Base-by-base conservation (phyloP, 2,329 filamentous ascomycete genomes). In the Leptographium procerum region DNA sequence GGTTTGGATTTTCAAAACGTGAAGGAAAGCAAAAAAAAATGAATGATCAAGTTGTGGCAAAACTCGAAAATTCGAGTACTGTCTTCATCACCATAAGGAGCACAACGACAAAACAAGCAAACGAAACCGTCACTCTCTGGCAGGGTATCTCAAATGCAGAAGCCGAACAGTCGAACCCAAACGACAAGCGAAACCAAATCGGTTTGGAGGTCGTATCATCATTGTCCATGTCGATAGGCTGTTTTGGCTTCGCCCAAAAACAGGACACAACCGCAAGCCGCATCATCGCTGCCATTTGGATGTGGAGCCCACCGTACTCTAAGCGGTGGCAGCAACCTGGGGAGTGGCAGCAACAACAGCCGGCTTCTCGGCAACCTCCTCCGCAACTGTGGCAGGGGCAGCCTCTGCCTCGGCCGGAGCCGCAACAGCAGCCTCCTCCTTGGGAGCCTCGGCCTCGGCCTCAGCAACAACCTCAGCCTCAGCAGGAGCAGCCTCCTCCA, bases 301-400 rank as follows among this genome's bases (percentile, higher is more conserved):
- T 22, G 28, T 22, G 11, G 33, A 43, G 24, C 50, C 40, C 47
- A 56, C 24, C 56, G 63, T 59, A 57, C 24, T 72, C 72, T 80
- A 80, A 68, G 78, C 78, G 64, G 78, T 73, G 62, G 78, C 77
- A 64, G 76, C 75, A 65, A 80, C 76, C 61, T 69, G 74, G 29
- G 78, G 76, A 57, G 76, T 70, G 58, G 75, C 66, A 58, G 72
- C 67, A 53, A 72, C 69, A 26, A 59, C 43, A 43, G 45, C 47
- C 11, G 72, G 64, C 69, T 75, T 73, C 63, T 68, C 68, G 22
- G 65, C 65, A 47, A 62, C 58, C 60, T 67, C 62, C 66, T 71
- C 69, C 61, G 67, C 67, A 36, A 61, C 59, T 64, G 66, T 63
- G 56, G 63, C 63, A 14, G 67, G 60, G 57, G 60, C 60, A 55